Evolutionary conservation across 2,329 filamentous ascomycete species (phyloP), one percentile per base, ranked within the genome.

Genomic region (Colletotrichum sp.): DNA sequence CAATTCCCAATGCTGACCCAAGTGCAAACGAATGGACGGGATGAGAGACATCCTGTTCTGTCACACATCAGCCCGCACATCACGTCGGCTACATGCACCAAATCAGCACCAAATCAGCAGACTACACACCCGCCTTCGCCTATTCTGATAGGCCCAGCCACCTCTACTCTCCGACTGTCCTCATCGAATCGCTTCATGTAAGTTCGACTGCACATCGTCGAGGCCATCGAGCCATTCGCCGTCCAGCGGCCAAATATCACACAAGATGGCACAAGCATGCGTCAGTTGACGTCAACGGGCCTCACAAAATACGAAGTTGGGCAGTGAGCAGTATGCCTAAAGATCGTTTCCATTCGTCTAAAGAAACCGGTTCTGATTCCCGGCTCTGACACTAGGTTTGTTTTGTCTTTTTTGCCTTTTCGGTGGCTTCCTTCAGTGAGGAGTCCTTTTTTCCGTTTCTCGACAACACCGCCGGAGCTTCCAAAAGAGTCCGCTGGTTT

Each of bases 291-390:
- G 32, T 26, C 32, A 9, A 16, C 21, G 32, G 16, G 28, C 34
- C 32, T 72, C 55, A 34, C 52, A 55, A n/a, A 61, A 15, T 15
- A 32, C 58, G 3, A 26, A 28, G 58, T 64, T 38, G 55, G 26
- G 72, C 69, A 55, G 66, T 24, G 9, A 38, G 32, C 30, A 43
- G 66, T 24, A 16, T 69, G 32, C 38, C 57, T 48, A 69, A 67
- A 67, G 15, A 26, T 75, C 68, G 32, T 43, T 48, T 66, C 61
- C 68, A 66, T 72, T 74, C 60, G 72, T 72, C 69, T 72, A 55
- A 26, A 55, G 43, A 61, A 21, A 55, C 58, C 38, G 55, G 38
- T 75, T 66, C 63, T 67, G 61, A 60, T 34, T 67, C 57, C 63
- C 57, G 38, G 15, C 43, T 55, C 70, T 57, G 38, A 67, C 16